Evolutionary conservation across 1,139 yeast genomes (phyloP), one percentile per base, ranked within the genome.

Genomic region (Geotrichum phurueaensis): DNA sequence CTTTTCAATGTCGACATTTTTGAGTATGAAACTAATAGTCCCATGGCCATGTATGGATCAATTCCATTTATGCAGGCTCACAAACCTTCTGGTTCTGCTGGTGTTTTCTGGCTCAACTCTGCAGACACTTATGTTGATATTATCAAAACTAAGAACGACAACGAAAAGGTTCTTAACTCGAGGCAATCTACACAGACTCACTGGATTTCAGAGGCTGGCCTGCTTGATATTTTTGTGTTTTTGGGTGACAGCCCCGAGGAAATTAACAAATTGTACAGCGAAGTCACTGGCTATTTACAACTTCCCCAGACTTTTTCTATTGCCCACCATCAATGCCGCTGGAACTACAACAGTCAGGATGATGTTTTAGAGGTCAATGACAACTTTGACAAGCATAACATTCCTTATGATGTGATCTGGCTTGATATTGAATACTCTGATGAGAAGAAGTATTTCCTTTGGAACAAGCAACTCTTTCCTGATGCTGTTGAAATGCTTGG

Each of bases 351-450:
- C 69, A 91, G 88, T 66, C 92, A 89, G 69, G 80, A 80, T 12
- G 99, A 94, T 73, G 94, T 94, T 0, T 74, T 90, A 50, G 84
- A 81, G 7, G 87, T 94, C 29, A 81, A 82, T 65, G 71, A 78
- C 3, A 80, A 83, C 63, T 87, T 95, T 80, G 98, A 94, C 72
- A 78, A 81, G 64, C 72, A 82, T 68, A 81, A 79, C 57, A 86
- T 95, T 63, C 98, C 99, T 2, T 89, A 86, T 71, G 99, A 94
- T 71, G 85, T 89, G 10, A 88, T 94, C 60, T 94, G 99, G 99
- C 81, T 94, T 59, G 99, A 94, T 74, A 83, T 94, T 60, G 99
- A 94, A 70, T 94, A 94, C 73, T 84, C 98, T 0, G 92, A 87
- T 64, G 77, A 81, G 39, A 90, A 88, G 72, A 87, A 89, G 73